Percentiles rank a stretch among this genome's conserved stretches.
phyloP scores from a whole-genome alignment of 1,284 basidiomycete species.

The Volvariella volvacea region DNA sequence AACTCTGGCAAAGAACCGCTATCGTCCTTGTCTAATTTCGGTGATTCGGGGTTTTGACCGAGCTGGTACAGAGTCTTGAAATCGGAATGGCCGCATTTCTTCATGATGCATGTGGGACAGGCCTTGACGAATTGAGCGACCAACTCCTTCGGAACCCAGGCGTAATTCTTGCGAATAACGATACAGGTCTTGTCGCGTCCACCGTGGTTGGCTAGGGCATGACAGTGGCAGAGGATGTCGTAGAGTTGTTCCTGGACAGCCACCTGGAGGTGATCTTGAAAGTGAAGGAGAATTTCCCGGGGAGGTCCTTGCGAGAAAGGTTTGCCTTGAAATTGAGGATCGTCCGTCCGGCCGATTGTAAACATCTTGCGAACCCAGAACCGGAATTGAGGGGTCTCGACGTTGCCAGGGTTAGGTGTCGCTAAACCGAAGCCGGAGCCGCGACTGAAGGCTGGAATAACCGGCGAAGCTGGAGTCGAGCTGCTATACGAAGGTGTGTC shows the following conservation, averaged over 20 bases:
- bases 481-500: background rate
- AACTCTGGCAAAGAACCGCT: background rate
- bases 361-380: conserved; percentile 83
- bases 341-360: conserved; percentile 34
- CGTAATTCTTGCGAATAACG: conserved; percentile 57
- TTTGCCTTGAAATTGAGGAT: conserved; percentile 16
- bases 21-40: background rate
- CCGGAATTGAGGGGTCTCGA: conserved; percentile 58
- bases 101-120: conserved; percentile 61
- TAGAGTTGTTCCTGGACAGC: conserved; percentile 73
- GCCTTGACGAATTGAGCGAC: conserved; percentile 68
- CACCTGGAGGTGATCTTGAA: conserved; percentile 51
- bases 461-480: too few relatives aligned
- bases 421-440: too few relatives aligned
- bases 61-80: conserved; percentile 1
- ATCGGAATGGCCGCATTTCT: conserved; percentile 24
- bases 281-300: conserved; percentile 44
- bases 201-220: conserved; percentile 58
- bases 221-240: conserved; percentile 66
- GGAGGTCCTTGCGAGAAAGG: conserved; percentile 19
- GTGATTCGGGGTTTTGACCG: background rate
- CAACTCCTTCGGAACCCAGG: conserved; percentile 78
- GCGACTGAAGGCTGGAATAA: too few relatives aligned
- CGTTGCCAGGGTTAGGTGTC: conserved; percentile 14
- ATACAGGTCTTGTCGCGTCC: conserved; percentile 70